These are phyloP conservation scores for Acacia acuminata DNA, from an alignment of 306 rosid genomes.

Conservation along the genomic window DNA sequence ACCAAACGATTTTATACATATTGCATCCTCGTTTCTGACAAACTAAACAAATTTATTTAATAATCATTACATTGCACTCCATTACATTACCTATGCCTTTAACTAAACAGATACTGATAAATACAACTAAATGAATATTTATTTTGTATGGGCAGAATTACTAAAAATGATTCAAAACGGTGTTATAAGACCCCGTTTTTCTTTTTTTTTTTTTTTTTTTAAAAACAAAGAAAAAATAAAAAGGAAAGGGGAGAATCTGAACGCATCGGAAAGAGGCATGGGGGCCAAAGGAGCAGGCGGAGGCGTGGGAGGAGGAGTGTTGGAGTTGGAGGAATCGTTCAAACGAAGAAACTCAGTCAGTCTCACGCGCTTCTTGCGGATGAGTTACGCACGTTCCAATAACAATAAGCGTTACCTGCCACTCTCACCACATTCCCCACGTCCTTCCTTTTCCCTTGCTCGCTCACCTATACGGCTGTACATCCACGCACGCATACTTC, in stretches of 20 bases:
- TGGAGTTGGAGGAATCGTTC: not conserved
- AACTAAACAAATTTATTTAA: too few species aligned
- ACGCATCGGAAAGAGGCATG: not conserved
- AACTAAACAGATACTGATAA: too few species aligned
- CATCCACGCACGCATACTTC: not conserved
- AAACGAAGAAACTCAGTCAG: not conserved
- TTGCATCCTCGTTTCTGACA: too few species aligned
- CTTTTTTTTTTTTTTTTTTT: too few species aligned
- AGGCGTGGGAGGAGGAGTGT: not conserved
- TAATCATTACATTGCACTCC: too few species aligned
- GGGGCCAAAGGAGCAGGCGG: not conserved
- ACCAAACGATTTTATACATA: too few species aligned
- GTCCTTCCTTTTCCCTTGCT: not conserved
- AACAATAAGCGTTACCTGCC: not conserved
- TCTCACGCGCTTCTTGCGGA: not conserved
- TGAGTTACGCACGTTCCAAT: conserved; percentile 28
- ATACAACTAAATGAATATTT: too few species aligned
- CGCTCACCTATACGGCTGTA: not conserved
- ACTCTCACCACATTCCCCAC: not conserved
- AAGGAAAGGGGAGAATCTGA: not conserved
- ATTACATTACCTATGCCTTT: too few species aligned
- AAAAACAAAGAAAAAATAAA: too few species aligned
- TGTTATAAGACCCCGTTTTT: too few species aligned
- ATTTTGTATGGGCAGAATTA: too few species aligned
- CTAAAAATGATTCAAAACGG: too few species aligned